phyloP scores from a whole-genome alignment of 1,139 yeast species.

The Taphrina communis region DNA sequence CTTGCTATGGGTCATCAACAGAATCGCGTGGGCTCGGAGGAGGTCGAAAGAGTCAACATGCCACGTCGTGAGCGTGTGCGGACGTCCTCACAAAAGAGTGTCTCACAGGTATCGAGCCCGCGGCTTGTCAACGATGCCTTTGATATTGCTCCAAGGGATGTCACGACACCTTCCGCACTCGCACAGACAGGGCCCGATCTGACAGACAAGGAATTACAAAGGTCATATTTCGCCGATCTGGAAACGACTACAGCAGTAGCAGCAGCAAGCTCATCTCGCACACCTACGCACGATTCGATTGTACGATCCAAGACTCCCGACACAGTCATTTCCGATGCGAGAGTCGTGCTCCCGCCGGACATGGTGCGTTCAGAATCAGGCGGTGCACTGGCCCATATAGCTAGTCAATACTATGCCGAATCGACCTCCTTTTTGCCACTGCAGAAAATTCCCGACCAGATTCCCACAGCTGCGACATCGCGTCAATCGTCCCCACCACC shows the following conservation, averaged over 20 bases:
- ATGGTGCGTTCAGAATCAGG: constrained; percentile 28
- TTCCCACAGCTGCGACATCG: not conserved
- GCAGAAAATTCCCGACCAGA: not conserved
- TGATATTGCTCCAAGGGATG: not conserved
- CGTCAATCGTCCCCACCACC: not conserved
- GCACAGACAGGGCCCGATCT: not conserved
- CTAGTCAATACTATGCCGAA: constrained; percentile 19
- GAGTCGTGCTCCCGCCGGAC: not conserved
- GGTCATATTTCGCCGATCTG: not conserved
- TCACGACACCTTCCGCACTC: not conserved
- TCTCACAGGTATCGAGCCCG: not conserved
- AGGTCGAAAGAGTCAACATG: constrained; percentile 28
- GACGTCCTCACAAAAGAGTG: constrained; percentile 15
- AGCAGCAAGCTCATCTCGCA: not conserved
- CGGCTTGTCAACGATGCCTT: not conserved
- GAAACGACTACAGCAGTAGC: not conserved
- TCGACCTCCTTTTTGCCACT: constrained; percentile 13
- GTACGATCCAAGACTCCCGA: constrained; percentile 4
- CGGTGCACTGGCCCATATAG: constrained; percentile 10
- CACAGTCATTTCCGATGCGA: constrained; percentile 8
- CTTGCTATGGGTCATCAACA: not conserved
- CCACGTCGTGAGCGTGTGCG: constrained; percentile 31
- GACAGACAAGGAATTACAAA: not conserved
- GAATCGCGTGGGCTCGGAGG: constrained; percentile 2
- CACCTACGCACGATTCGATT: not conserved